These are phyloP conservation scores for Pichia occidentalis DNA, from an alignment of 805 yeast genomes.

Conservation along the genomic window DNA sequence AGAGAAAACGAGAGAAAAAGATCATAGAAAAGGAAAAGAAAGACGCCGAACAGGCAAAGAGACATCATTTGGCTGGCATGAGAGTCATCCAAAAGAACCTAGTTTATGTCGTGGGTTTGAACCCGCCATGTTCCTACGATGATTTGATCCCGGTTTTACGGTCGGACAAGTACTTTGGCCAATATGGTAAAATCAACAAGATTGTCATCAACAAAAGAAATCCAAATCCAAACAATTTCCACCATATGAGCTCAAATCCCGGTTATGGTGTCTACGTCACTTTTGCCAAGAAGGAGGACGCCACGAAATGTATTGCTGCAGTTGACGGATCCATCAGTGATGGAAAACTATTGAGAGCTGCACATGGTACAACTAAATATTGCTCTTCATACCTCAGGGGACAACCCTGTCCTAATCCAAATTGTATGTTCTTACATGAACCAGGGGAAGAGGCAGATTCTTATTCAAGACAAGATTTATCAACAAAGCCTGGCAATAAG, in stretches of 20 bases:
- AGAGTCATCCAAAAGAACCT: slow-evolving; percentile 97
- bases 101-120: slow-evolving; percentile 92
- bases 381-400: slow-evolving; percentile 95
- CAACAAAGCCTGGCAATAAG: slow-evolving; percentile 62
- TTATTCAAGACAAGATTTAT: slow-evolving; percentile 81
- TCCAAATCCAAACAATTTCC: slow-evolving; percentile 36
- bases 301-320: slow-evolving; percentile 85
- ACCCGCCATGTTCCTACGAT: slow-evolving; percentile 82
- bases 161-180: slow-evolving; percentile 95
- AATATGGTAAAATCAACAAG: slow-evolving; percentile 91
- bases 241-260: slow-evolving; percentile 39
- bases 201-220: slow-evolving; percentile 83
- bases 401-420: slow-evolving; percentile 95
- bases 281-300: slow-evolving; percentile 88
- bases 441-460: slow-evolving; percentile 99
- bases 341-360: slow-evolving; percentile 85
- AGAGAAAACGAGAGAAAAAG: slow-evolving; percentile 74
- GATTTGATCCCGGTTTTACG: slow-evolving; percentile 75
- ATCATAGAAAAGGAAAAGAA: slow-evolving; percentile 87
- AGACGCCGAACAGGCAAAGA: slow-evolving; percentile 76
- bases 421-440: slow-evolving; percentile 97
- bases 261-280: slow-evolving; percentile 96
- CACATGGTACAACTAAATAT: slow-evolving; percentile 97
- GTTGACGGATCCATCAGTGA: slow-evolving; percentile 91
- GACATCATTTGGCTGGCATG: slow-evolving; percentile 92